These are phyloP conservation scores for Mycocentrospora acerina DNA, from an alignment of 2,329 filamentous ascomycete species.

Conservation along the genomic window DNA sequence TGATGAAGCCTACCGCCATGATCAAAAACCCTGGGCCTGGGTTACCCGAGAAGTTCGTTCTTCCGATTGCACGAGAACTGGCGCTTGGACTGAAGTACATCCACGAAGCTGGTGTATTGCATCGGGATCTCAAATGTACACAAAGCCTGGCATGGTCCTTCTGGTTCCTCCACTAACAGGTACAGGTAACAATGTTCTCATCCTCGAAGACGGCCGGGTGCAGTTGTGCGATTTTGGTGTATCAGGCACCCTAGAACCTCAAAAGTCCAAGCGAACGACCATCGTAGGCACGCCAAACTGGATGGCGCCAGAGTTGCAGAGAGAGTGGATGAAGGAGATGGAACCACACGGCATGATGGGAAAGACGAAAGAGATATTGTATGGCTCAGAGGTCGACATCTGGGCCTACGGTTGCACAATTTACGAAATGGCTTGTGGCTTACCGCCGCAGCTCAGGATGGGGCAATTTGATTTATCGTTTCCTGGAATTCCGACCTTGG, in stretches of 20 bases:
- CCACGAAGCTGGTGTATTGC: slow-evolving; percentile 66
- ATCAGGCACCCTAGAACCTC: slow-evolving; percentile 73
- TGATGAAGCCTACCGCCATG: slow-evolving; percentile 53
- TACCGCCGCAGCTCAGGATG: slow-evolving; percentile 65
- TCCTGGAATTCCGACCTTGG: slow-evolving; percentile 62
- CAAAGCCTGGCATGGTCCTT: not conserved
- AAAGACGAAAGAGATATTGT: slow-evolving; percentile 54
- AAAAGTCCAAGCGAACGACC: slow-evolving; percentile 74
- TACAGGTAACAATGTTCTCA: slow-evolving; percentile 71
- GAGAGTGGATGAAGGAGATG: slow-evolving; percentile 54
- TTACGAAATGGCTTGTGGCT: slow-evolving; percentile 77
- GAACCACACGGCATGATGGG: slow-evolving; percentile 54
- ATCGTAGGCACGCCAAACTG: slow-evolving; percentile 82
- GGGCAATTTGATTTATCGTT: slow-evolving; percentile 43
- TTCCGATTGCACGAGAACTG: slow-evolving; percentile 64
- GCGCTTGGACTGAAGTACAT: slow-evolving; percentile 63
- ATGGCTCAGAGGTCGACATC: slow-evolving; percentile 64
- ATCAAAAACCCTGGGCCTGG: slow-evolving; percentile 31
- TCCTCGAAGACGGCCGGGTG: slow-evolving; percentile 73
- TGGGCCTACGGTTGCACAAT: slow-evolving; percentile 84
- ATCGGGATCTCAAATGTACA: slow-evolving; percentile 64
- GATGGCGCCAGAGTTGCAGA: slow-evolving; percentile 76
- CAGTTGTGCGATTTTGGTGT: slow-evolving; percentile 87
- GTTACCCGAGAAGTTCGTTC: slow-evolving; percentile 63
- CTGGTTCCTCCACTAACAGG: not conserved